Conservation (phyloP, 2,329 filamentous ascomycete species). For the Talaromyces sp. region DNA sequence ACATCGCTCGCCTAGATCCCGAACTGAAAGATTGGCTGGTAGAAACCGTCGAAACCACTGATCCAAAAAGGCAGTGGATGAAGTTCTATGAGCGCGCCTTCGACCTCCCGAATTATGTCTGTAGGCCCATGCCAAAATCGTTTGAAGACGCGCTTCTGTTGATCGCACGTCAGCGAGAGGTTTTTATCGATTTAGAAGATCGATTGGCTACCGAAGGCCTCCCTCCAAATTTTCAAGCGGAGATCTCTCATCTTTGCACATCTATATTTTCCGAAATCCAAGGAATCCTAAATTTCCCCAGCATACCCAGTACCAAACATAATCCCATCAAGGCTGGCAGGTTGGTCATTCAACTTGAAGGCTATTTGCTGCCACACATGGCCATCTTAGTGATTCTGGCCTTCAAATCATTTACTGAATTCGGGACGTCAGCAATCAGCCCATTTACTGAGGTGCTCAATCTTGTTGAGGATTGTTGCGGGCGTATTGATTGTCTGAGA, state of each 20-base stretch:
- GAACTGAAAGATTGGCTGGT: neutral
- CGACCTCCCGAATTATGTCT: neutral
- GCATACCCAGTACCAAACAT: neutral
- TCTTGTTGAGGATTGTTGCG: constrained; percentile 11
- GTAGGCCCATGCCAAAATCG: neutral
- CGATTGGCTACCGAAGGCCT: neutral
- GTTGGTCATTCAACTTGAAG: constrained; percentile 16
- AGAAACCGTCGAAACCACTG: neutral
- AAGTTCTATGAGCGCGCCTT: neutral
- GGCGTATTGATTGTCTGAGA: constrained; percentile 5
- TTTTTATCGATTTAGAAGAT: neutral
- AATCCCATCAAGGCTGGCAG: neutral
- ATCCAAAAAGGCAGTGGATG: neutral
- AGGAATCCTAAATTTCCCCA: neutral
- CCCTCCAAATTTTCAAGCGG: neutral
- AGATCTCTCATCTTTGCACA: constrained; percentile 1
- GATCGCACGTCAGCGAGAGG: neutral
- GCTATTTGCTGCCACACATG: constrained; percentile 16
- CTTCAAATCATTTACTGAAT: constrained; percentile 12
- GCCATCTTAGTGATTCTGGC: constrained; percentile 13
- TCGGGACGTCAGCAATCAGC: constrained; percentile 5
- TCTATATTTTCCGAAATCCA: neutral
- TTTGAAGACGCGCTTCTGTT: neutral
- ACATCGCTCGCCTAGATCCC: neutral
- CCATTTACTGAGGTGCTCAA: constrained; percentile 7